A percentile compares a stretch with the other conserved stretches of the same genome.
Conservation (phyloP, 768 basidiomycete species). For the Exidia glandulosa region DNA sequence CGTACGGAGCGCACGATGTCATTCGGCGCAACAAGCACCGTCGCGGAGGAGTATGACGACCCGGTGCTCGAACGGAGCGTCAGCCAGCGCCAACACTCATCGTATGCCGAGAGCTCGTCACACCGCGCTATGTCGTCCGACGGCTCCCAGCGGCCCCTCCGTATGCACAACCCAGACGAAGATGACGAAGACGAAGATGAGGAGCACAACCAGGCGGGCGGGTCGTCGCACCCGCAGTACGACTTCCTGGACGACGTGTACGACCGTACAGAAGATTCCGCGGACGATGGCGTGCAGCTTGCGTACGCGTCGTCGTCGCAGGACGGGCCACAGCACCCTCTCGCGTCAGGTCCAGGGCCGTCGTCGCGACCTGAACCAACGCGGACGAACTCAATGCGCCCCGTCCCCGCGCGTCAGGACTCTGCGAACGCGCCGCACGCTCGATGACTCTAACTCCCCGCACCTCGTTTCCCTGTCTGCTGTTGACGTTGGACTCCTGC, state of each 20-base stretch:
- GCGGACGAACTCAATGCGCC: not conserved
- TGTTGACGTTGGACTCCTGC: no score
- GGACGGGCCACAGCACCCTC: not conserved
- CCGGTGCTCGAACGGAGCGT: not conserved
- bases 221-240: not conserved
- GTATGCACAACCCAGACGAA: not conserved
- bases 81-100: not conserved
- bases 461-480: no score
- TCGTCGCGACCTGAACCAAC: not conserved
- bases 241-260: not conserved
- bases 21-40: not conserved
- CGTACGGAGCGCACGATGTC: not conserved
- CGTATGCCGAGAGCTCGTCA: not conserved
- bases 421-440: no score
- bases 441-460: no score
- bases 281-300: not conserved
- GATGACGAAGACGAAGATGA: not conserved
- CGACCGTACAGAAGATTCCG: not conserved
- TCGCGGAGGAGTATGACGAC: not conserved
- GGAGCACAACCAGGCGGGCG: not conserved
- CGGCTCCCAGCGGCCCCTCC: not conserved
- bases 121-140: not conserved
- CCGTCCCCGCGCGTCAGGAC: not conserved
- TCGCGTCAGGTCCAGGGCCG: not conserved
- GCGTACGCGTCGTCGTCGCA: not conserved